Evolutionary conservation across 192 early-diverging fungal species (phyloP).

Genomic region (Kickxella alabastrina): DNA sequence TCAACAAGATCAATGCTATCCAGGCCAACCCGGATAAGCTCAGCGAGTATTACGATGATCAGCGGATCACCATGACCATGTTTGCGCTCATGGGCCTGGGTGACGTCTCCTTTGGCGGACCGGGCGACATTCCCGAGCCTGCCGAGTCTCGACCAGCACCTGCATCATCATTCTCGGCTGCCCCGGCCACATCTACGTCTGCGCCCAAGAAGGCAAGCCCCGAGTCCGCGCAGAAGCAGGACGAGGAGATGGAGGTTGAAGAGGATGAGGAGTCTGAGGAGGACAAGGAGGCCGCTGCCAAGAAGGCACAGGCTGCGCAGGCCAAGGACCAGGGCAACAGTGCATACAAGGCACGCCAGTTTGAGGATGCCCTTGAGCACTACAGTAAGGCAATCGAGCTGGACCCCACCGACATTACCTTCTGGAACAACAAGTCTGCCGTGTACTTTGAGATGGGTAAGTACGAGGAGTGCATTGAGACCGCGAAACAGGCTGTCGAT

Average conservation of each 20-base stretch:
- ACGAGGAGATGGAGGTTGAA: conserved; percentile 42
- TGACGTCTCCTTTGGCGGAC: conserved; percentile 38
- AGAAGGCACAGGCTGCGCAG: conserved; percentile 65
- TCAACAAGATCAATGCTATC: conserved; percentile 69
- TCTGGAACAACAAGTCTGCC: conserved; percentile 95
- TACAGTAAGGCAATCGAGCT: conserved; percentile 89
- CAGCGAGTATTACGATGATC: conserved; percentile 72
- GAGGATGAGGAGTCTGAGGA: conserved; percentile 46
- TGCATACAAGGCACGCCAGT: conserved; percentile 89
- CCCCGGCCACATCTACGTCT: conserved; percentile 8
- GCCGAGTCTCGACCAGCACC: conserved; percentile 7
- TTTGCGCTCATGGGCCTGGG: conserved; percentile 73
- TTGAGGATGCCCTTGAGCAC: conserved; percentile 82
- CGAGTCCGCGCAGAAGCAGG: conserved; percentile 16
- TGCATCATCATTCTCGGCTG: conserved; percentile 9
- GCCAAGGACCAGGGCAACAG: conserved; percentile 87
- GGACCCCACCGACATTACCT: conserved; percentile 85
- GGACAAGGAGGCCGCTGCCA: conserved; percentile 58
- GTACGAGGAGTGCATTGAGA: conserved; percentile 89
- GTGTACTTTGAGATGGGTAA: conserved; percentile 92
- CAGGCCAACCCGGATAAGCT: conserved; percentile 70
- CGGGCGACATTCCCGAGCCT: conserved; percentile 13
- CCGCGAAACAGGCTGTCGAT: conserved; percentile 88
- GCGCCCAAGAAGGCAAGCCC: conserved; percentile 12
- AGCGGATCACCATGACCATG: conserved; percentile 74